phyloP scores from a whole-genome alignment of 306 rosid species.

The Vigna nakashimae region DNA sequence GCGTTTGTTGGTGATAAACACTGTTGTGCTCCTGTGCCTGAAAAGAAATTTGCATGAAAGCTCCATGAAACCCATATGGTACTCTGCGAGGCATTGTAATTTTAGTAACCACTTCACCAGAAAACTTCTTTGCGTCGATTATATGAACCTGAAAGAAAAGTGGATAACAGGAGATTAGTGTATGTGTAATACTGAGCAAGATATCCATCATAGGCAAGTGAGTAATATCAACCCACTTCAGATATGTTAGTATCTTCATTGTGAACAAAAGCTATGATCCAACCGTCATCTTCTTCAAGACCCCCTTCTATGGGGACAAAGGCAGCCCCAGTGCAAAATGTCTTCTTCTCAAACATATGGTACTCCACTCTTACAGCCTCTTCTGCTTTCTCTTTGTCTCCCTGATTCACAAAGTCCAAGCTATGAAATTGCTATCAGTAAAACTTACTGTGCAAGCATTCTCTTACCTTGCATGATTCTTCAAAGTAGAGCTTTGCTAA shows the following conservation, averaged over 20 bases:
- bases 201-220: background rate
- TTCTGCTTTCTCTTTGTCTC: constrained; percentile 33
- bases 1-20: background rate
- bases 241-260: constrained; percentile 63
- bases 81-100: constrained; percentile 66
- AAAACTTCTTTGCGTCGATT: constrained; percentile 60
- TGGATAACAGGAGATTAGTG: background rate
- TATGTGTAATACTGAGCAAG: background rate
- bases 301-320: constrained; percentile 63
- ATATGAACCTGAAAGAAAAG: constrained; percentile 57
- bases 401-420: constrained; percentile 38
- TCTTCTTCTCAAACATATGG: constrained; percentile 66
- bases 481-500: constrained; percentile 68
- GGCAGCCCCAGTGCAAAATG: constrained; percentile 67
- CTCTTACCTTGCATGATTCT: constrained; percentile 50
- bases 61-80: constrained; percentile 85
- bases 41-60: constrained; percentile 60
- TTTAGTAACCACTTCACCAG: constrained; percentile 55
- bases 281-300: constrained; percentile 79
- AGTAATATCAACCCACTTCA: constrained; percentile 45
- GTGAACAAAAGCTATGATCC: constrained; percentile 80
- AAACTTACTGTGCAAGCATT: background rate
- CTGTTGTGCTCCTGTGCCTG: constrained; percentile 16
- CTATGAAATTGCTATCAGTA: background rate
- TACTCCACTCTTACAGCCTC: constrained; percentile 58